phyloP scores from a whole-genome alignment of 495 filamentous ascomycete genomes.

The Aspergillus ostianus region DNA sequence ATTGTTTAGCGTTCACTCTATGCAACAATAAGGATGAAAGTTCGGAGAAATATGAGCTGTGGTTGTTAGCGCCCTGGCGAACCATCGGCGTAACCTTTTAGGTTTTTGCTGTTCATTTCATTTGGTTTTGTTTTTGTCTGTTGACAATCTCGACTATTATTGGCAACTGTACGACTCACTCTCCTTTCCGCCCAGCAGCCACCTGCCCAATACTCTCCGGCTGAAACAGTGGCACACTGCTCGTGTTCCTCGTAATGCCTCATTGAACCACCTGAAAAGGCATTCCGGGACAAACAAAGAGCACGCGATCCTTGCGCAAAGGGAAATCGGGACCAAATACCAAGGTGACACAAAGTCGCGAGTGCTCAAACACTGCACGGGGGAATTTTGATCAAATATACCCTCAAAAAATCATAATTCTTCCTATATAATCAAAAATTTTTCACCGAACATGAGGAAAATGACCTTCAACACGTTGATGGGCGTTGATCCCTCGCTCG shows the following conservation, averaged over 20 bases:
- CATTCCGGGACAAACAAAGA: not conserved
- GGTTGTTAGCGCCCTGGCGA: not conserved
- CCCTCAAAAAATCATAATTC: not conserved
- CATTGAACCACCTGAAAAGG: not conserved
- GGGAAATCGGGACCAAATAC: not conserved
- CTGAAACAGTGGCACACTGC: not conserved
- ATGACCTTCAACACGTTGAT: constrained; percentile 24
- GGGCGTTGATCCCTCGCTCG: constrained; percentile 41
- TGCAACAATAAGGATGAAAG: not conserved
- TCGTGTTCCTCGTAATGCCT: not conserved
- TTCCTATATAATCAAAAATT: not conserved
- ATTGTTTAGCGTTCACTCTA: not conserved
- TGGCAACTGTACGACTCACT: too few species aligned
- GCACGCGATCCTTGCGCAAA: not conserved
- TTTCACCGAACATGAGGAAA: constrained; percentile 18
- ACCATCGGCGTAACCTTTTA: too few species aligned
- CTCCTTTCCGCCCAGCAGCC: too few species aligned
- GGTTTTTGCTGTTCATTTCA: not conserved
- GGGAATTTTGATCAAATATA: too few species aligned
- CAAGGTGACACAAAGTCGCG: not conserved
- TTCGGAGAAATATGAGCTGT: not conserved
- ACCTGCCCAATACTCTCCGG: too few species aligned
- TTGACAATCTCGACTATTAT: too few species aligned
- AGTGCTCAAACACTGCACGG: not conserved
- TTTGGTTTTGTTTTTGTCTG: not conserved